phyloP scores from a whole-genome alignment of 805 yeast species.

The Candida boidinii region DNA sequence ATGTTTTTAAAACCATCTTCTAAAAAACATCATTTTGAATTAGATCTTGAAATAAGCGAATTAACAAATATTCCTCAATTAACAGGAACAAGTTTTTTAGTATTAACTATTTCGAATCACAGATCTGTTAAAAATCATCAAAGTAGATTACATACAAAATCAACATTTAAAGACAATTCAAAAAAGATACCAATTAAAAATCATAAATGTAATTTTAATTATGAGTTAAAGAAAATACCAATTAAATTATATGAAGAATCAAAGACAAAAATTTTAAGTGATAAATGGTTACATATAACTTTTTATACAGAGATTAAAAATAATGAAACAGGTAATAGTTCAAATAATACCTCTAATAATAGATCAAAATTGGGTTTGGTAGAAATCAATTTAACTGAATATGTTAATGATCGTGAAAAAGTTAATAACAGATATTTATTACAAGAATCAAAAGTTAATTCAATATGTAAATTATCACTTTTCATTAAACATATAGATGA shows the following conservation, averaged over 20 bases:
- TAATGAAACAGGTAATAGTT: no score
- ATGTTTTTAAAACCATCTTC: not conserved
- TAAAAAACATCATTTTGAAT: constrained; percentile 35
- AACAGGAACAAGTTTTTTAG: constrained; percentile 57
- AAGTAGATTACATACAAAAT: constrained; percentile 10
- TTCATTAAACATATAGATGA: constrained; percentile 9
- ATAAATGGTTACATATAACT: constrained; percentile 32
- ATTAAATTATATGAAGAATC: constrained; percentile 33
- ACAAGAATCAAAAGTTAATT: constrained; percentile 73
- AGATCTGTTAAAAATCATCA: constrained; percentile 4
- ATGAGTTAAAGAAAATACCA: constrained; percentile 20
- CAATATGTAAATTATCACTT: constrained; percentile 61
- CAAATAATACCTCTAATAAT: no score
- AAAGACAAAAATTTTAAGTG: constrained; percentile 29
- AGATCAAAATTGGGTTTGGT: constrained; percentile 56
- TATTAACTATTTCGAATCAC: constrained; percentile 20
- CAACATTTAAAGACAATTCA: constrained; percentile 28
- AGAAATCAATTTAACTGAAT: constrained; percentile 64
- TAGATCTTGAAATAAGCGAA: constrained; percentile 53
- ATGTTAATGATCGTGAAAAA: constrained; percentile 44
- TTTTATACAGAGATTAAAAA: constrained; percentile 25
- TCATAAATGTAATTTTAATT: constrained; percentile 46
- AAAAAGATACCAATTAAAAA: constrained; percentile 33
- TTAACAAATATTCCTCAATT: constrained; percentile 80
- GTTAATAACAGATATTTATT: constrained; percentile 57